Base-by-base conservation (phyloP, 2,329 filamentous ascomycete species). In the Verticillium longisporum region DNA sequence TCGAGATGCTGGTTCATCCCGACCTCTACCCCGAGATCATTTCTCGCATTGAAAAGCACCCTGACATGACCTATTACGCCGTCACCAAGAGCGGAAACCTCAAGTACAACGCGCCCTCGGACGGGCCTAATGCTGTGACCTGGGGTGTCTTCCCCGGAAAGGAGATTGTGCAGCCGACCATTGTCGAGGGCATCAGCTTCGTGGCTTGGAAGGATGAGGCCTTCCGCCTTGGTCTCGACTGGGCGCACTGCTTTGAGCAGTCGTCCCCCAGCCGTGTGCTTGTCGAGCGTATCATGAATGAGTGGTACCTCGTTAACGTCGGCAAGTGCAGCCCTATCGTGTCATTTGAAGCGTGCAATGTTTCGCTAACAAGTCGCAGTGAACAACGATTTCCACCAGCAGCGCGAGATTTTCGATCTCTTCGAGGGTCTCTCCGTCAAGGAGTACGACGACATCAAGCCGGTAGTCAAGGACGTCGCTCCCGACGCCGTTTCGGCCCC, bases 131-230 rank as follows among this genome's bases (percentile, higher is more conserved):
- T 69, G 95, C 95, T n/a, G 91, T 99, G 57, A 99, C 95, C 1
- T 99, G 95, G 95, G 95, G 95, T 75, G 96, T 99, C 37, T 99
- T 98, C 79, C 94, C 95, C 0, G 95, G 95, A 62, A 96, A 98
- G 74, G 95, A 99, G 76, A 97, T 99, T 71, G 93, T 99, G n/a
- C 95, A 99, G 75, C 95, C 95, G 14, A 99, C 95, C n/a, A 97
- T 99, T 69, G 95, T 99, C 59, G 95, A 99, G 78, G 96, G 91
- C 18, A 89, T 99, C 73, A 96, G 91, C 74, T 99, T 99, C 83
- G 80, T 99, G 60, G 95, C 95, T 2, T 99, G 95, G 95, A 96
- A 96, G 77, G 95, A 99, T 68, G 95, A 99, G 76, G 96, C 96
- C 15, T 99, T 92, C 80, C 87, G 91, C 63, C 83, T 99, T 9